A percentile compares a stretch with the other conserved stretches of the same genome.
These are phyloP conservation scores for Rosa chinensis DNA, from an alignment of 306 rosid genomes.

Conservation along the genomic window DNA sequence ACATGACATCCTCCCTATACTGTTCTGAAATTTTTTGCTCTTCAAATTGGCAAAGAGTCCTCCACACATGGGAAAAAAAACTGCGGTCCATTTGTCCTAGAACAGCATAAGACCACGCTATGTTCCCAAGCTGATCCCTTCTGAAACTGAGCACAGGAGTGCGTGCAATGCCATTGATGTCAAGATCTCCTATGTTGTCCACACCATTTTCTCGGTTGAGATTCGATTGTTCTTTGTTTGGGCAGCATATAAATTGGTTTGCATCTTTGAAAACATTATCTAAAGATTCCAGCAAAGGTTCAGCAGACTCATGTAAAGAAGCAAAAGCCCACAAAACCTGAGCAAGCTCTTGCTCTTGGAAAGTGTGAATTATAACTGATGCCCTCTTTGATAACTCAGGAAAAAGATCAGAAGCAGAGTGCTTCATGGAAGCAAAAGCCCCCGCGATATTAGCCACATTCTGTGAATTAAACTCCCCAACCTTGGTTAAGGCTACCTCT, in stretches of 20 bases:
- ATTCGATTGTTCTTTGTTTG: slow-evolving; percentile 26
- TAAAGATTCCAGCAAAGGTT: slow-evolving; percentile 59
- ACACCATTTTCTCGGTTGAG: slow-evolving; percentile 29
- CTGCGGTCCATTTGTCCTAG: slow-evolving; percentile 65
- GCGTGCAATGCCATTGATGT: slow-evolving; percentile 30
- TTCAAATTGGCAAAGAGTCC: slow-evolving; percentile 59
- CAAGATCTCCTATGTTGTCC: slow-evolving; percentile 29
- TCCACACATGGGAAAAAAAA: slow-evolving; percentile 69
- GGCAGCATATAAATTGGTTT: slow-evolving; percentile 44
- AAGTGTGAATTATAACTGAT: slow-evolving; percentile 60
- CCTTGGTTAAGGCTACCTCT: slow-evolving; percentile 77
- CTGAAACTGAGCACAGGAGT: slow-evolving; percentile 54
- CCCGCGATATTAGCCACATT: slow-evolving; percentile 86
- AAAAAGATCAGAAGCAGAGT: slow-evolving; percentile 81
- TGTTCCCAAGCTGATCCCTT: slow-evolving; percentile 74
- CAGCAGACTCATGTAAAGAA: slow-evolving; percentile 68
- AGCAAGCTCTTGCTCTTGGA: slow-evolving; percentile 88
- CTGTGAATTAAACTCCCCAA: slow-evolving; percentile 78
- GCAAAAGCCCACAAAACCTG: slow-evolving; percentile 97
- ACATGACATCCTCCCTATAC: slow-evolving; percentile 78
- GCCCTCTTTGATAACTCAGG: slow-evolving; percentile 62
- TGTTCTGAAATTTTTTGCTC: slow-evolving; percentile 79
- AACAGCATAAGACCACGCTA: slow-evolving; percentile 94
- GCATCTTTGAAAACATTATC: slow-evolving; percentile 48
- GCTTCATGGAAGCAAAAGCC: slow-evolving; percentile 95